Evolutionary conservation across 345 rosid species (phyloP).

Genomic region (Corymbia maculata): DNA sequence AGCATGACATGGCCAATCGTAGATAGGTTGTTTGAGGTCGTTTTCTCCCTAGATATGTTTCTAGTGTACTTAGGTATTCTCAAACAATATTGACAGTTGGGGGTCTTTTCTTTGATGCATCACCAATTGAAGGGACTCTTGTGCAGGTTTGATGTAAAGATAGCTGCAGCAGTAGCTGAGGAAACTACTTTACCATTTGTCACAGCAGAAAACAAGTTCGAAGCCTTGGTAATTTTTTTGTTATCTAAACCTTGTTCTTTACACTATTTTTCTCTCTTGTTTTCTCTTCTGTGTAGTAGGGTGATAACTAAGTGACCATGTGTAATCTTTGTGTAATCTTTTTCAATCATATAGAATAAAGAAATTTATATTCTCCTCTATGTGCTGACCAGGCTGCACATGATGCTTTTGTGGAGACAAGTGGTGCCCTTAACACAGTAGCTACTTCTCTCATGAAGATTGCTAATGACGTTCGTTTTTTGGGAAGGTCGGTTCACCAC

Average conservation of each 20-base stretch:
- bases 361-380: background rate
- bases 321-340: background rate
- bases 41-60: background rate
- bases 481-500: conserved; percentile 56
- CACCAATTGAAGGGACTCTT: background rate
- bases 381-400: conserved; percentile 69
- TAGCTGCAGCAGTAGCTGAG: conserved; percentile 90
- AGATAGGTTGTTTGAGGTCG: background rate
- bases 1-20: background rate
- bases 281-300: background rate
- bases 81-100: background rate
- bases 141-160: conserved; percentile 79
- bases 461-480: conserved; percentile 81
- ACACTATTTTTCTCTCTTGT: background rate
- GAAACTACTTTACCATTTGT: conserved; percentile 84
- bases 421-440: conserved; percentile 83
- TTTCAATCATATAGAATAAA: background rate
- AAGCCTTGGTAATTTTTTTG: conserved; percentile 74
- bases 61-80: background rate
- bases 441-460: conserved; percentile 86
- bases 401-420: conserved; percentile 93
- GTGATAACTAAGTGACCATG: background rate
- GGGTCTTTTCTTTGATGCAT: background rate
- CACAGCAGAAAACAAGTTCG: conserved; percentile 96
- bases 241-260: background rate